Evolutionary conservation across 2,329 filamentous ascomycete species (phyloP), one percentile per base, ranked within the genome.

Genomic region (Rosellinia necatrix): DNA sequence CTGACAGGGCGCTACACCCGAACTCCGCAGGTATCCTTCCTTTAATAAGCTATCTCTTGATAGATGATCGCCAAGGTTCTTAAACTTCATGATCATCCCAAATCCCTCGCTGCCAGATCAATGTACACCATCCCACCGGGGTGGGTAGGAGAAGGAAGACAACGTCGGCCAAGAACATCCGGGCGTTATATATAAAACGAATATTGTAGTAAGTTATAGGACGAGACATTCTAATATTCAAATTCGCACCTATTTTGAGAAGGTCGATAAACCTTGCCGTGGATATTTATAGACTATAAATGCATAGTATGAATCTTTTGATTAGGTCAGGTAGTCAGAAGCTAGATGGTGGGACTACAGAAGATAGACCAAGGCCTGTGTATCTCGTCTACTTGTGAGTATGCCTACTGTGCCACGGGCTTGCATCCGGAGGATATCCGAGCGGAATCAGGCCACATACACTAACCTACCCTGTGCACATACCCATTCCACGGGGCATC

Each of bases 311-410:
- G 41, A 32, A 29, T 22, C 5, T 15, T n/a, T 25, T 7, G 38
- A 29, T 35, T 46, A 27, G 21, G 27, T 37, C 29, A 8, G 41
- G 29, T 37, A 37, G 34, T 17, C n/a, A n/a, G 17, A 42, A 35
- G 32, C 17, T 32, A 15, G 37, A 27, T 7, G 24, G 8, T 22
- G 41, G 25, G 2, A 25, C 43, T 15, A 41, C n/a, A n/a, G n/a
- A n/a, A n/a, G n/a, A n/a, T n/a, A n/a, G n/a, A n/a, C n/a, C n/a
- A n/a, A n/a, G n/a, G n/a, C n/a, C n/a, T n/a, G n/a, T 12, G 12
- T 27, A 47, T 50, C 50, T 49, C 50, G 40, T 50, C 41, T 58
- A 49, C n/a, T n/a, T n/a, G n/a, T n/a, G n/a, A n/a, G n/a, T n/a
- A 27, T 15, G 30, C 9, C 21, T 38, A 34, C 54, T 49, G 51